phyloP scores from a whole-genome alignment of 768 basidiomycete genomes.

The Pholiota molesta region DNA sequence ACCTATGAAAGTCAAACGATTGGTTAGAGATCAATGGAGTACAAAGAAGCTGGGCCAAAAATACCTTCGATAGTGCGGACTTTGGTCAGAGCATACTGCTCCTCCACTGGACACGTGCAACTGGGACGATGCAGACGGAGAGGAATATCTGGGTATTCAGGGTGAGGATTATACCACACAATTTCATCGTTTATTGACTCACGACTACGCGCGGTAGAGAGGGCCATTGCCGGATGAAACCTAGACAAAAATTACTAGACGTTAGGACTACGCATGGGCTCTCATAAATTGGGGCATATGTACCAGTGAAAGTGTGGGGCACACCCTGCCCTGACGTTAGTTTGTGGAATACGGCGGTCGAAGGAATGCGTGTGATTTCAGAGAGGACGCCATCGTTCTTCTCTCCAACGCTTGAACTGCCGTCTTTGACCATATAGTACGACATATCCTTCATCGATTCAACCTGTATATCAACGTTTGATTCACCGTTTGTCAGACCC shows the following conservation, averaged over 20 bases:
- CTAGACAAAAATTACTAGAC: slow-evolving; percentile 23
- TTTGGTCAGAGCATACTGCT: slow-evolving; percentile 61
- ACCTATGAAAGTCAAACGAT: slow-evolving; percentile 31
- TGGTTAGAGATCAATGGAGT: background rate
- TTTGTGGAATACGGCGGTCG: slow-evolving; percentile 63
- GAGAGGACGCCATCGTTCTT: slow-evolving; percentile 24
- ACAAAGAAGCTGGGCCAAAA: background rate
- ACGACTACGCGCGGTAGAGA: slow-evolving; percentile 67
- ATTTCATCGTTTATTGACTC: slow-evolving; percentile 23
- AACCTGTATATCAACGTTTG: slow-evolving; percentile 15
- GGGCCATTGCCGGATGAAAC: slow-evolving; percentile 68
- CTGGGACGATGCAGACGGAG: slow-evolving; percentile 54
- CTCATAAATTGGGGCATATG: slow-evolving; percentile 3
- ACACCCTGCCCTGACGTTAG: slow-evolving; percentile 54
- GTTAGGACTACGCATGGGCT: background rate
- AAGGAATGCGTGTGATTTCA: slow-evolving; percentile 45
- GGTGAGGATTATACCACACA: background rate
- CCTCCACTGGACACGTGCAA: slow-evolving; percentile 50
- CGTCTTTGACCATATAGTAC: slow-evolving; percentile 24
- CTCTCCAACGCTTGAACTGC: slow-evolving; percentile 18
- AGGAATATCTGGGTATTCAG: slow-evolving; percentile 54
- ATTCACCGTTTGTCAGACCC: slow-evolving; percentile 14
- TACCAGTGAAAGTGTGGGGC: slow-evolving; percentile 65
- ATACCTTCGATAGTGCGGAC: slow-evolving; percentile 57
- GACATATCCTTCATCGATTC: slow-evolving; percentile 19